Base-by-base conservation (phyloP, 2,329 filamentous ascomycete species). In the Colletotrichum somersetense region DNA sequence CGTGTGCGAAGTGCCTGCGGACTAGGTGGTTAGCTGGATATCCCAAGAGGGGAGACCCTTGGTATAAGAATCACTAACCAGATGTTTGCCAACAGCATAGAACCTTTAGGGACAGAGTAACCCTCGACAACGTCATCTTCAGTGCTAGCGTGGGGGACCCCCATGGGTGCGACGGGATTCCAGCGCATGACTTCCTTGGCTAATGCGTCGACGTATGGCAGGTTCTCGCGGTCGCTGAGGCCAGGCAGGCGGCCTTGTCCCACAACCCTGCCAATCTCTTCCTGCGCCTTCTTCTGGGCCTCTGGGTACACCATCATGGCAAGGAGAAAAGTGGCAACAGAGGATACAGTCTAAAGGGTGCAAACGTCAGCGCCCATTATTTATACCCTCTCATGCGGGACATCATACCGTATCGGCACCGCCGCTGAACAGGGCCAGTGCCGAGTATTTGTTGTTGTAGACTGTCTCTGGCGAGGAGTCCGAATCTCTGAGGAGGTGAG, bases 121-220 rank as follows among this genome's bases (percentile, higher is more conserved):
- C 73, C 73, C 20, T 72, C 62, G 12, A 66, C 63, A 4, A 64
- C 62, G 23, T 72, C 52, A 1, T 74, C 73, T 18, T 74, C 79
- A 0, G 79, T 76, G 1, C 84, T 82, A 1, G 79, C 76, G 66
- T 85, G 82, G 0, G 82, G 78, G 1, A 86, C 57, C 8, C 64
- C 72, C 70, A 88, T 83, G 55, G 86, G 85, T 14, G 84, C 83
- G 0, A 88, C 84, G 0, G 88, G 86, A 6, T 87, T 82, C 87
- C 88, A 89, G 2, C 89, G 83, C 14, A 89, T 78, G 1, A 86
- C 82, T 73, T 91, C 89, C 71, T 89, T 89, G 23, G 89, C 82
- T 16, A 88, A 81, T 1, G 85, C 86, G 26, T 83, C 81, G 42
- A 89, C 76, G 74, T 90, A 91, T 0, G 88, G 87, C 11, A 91